These are phyloP conservation scores for Panaeolus papilionaceus DNA, from an alignment of 768 basidiomycete genomes.

Conservation along the genomic window DNA sequence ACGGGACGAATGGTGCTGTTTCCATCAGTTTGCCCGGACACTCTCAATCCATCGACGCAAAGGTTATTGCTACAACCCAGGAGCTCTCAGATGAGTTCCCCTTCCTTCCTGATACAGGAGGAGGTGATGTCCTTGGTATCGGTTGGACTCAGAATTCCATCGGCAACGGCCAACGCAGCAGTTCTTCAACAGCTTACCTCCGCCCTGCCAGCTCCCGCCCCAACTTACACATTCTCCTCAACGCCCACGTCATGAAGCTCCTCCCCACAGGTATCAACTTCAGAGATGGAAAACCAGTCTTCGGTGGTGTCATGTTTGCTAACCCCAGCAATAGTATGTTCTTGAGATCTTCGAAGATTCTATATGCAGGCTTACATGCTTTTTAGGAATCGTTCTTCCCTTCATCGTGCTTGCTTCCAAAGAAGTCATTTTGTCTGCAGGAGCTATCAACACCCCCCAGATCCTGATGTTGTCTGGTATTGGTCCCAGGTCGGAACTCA, in stretches of 20 bases:
- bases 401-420: constrained; percentile 16
- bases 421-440: constrained; percentile 46
- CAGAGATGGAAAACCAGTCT: constrained; percentile 22
- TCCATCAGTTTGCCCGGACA: constrained; percentile 38
- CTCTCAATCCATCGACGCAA: constrained; percentile 34
- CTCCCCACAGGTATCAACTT: constrained; percentile 27
- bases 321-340: constrained; percentile 15
- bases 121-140: constrained; percentile 39
- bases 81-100: constrained; percentile 43
- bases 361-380: background rate
- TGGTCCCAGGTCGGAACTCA: constrained; percentile 43
- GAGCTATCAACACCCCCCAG: constrained; percentile 39
- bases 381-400: constrained; percentile 16
- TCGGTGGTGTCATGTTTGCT: constrained; percentile 29
- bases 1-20: constrained; percentile 40
- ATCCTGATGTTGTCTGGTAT: constrained; percentile 50
- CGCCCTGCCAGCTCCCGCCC: constrained; percentile 33
- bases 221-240: constrained; percentile 44
- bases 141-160: constrained; percentile 43
- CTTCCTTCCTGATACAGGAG: constrained; percentile 41
- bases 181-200: constrained; percentile 44
- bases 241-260: constrained; percentile 38
- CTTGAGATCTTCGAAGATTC: background rate
- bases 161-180: constrained; percentile 40
- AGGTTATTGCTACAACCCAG: constrained; percentile 39